Evolutionary conservation across 2,329 filamentous ascomycete species (phyloP).

Genomic region (Lachnellula arida): DNA sequence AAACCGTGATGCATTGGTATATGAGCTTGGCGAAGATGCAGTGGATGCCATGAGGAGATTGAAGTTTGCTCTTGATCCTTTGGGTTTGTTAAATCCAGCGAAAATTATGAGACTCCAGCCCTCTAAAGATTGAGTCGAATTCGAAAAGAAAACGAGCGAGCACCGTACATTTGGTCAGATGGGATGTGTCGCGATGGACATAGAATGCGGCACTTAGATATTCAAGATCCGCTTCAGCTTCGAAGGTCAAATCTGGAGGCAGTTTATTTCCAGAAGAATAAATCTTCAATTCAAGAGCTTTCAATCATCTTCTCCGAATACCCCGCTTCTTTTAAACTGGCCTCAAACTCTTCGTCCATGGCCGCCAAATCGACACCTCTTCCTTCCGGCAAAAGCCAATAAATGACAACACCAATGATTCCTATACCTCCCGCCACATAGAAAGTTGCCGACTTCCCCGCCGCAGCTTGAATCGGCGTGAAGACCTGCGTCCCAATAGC

Average conservation of each 20-base stretch:
- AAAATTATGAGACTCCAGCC: conserved; percentile 11
- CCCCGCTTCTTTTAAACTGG: conserved; percentile 6
- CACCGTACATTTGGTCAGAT: too few species aligned
- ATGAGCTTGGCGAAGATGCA: conserved; percentile 75
- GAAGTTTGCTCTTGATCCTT: conserved; percentile 73
- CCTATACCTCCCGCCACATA: conserved; percentile 31
- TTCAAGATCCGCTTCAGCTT: too few species aligned
- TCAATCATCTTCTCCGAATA: conserved; percentile 6
- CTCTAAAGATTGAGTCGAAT: too few species aligned
- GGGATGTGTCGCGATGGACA: too few species aligned
- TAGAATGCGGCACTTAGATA: too few species aligned
- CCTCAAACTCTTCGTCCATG: conserved; percentile 25
- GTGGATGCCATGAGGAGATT: conserved; percentile 78
- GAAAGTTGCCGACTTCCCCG: conserved; percentile 31
- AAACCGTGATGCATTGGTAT: conserved; percentile 72
- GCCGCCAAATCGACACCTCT: conserved; percentile 26
- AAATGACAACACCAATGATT: conserved; percentile 27
- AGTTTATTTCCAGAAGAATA: neutral
- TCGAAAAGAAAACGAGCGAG: too few species aligned
- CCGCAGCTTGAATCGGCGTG: conserved; percentile 29
- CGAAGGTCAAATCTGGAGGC: neutral
- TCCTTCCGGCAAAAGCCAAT: conserved; percentile 32
- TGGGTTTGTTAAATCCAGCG: conserved; percentile 77
- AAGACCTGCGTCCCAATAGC: conserved; percentile 35
- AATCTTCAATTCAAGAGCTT: neutral